Conservation (phyloP, 1,284 basidiomycete species). For the Rhodotorula glutinis region DNA sequence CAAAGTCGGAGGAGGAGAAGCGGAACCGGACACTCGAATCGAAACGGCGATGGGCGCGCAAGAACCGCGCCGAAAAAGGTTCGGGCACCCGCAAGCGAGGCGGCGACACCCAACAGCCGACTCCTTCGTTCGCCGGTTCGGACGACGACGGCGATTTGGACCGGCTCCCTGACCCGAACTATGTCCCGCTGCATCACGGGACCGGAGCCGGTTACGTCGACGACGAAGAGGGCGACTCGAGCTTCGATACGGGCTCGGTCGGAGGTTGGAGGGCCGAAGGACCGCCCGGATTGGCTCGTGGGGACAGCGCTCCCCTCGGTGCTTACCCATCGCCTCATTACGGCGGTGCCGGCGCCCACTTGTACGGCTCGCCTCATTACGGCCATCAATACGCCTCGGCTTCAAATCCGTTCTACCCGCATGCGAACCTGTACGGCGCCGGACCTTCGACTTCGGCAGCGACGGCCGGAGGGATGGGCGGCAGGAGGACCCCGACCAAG, state of each 20-base stretch:
- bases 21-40: conserved; percentile 53
- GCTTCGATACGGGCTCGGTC: conserved; percentile 9
- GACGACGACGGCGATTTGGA: conserved; percentile 2
- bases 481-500: neutral
- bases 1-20: conserved; percentile 54
- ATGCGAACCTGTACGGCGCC: neutral
- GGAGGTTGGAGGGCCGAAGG: conserved; percentile 11
- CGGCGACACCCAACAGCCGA: neutral
- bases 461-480: neutral
- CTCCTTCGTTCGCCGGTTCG: neutral
- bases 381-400: conserved; percentile 2
- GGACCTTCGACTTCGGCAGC: too few relatives aligned
- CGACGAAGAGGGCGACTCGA: conserved; percentile 17
- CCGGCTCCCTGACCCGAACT: neutral
- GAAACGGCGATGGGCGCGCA: conserved; percentile 56
- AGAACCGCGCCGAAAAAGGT: conserved; percentile 47
- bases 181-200: neutral
- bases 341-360: neutral
- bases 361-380: neutral
- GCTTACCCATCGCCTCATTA: neutral
- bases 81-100: neutral
- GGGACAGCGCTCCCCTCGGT: conserved; percentile 5
- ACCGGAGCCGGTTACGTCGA: neutral
- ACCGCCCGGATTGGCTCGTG: neutral
- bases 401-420: conserved; percentile 3